Evolutionary conservation across 129 eudicot genomes (phyloP).

Genomic region (Tagetes patula): DNA sequence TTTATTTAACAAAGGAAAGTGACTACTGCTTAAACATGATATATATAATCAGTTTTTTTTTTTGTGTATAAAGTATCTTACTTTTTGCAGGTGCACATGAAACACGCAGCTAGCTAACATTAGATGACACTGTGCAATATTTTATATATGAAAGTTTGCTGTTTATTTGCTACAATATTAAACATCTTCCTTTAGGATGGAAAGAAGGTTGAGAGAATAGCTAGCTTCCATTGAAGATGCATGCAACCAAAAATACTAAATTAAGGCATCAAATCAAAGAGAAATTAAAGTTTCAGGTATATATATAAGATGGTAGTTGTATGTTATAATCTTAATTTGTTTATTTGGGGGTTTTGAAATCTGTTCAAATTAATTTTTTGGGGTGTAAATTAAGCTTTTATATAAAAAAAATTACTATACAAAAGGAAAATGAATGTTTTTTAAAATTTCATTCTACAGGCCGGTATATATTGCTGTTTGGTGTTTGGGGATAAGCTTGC

Average conservation of each 20-base stretch:
- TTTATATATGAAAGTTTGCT: background rate
- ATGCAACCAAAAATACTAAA: constrained; percentile 12
- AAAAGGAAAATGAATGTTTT: background rate
- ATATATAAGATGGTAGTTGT: background rate
- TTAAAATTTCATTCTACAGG: constrained; percentile 6
- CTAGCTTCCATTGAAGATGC: constrained; percentile 17
- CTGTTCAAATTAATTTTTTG: constrained; percentile 5
- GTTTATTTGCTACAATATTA: background rate
- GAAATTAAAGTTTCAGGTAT: constrained; percentile 3
- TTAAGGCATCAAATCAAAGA: constrained; percentile 22
- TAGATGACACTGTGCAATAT: background rate
- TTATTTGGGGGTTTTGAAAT: constrained; percentile 9
- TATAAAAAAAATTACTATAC: background rate
- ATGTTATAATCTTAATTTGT: constrained; percentile 1
- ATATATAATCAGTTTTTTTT: constrained; percentile 13
- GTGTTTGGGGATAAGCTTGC: background rate
- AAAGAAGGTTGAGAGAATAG: background rate
- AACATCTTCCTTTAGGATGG: constrained; percentile 21
- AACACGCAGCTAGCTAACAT: background rate
- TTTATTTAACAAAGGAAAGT: background rate
- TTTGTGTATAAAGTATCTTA: constrained; percentile 16
- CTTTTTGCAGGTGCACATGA: constrained; percentile 24
- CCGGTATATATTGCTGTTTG: background rate
- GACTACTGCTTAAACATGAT: background rate
- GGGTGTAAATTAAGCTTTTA: background rate